These are phyloP conservation scores for Microascus cirrosus DNA, from an alignment of 2,329 filamentous ascomycete genomes.

Conservation along the genomic window DNA sequence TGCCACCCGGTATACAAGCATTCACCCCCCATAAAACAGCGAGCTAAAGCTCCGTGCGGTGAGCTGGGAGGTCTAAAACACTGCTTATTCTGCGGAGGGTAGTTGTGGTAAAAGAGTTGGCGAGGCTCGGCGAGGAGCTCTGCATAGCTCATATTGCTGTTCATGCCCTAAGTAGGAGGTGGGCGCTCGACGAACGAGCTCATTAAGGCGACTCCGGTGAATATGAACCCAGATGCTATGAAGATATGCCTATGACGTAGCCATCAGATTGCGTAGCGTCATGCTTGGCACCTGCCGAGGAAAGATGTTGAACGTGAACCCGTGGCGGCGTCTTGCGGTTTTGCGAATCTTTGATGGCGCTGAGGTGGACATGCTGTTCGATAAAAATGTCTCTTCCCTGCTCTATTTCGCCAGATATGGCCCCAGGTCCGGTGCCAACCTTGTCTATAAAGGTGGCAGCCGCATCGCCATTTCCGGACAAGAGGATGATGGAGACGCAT, in stretches of 20 bases:
- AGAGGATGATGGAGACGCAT: conserved; percentile 24
- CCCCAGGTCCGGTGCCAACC: conserved; percentile 23
- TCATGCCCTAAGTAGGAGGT: conserved; percentile 26
- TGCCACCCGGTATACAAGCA: conserved; percentile 31
- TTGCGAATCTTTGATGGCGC: conserved; percentile 29
- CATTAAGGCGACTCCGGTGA: conserved; percentile 25
- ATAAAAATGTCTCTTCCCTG: conserved; percentile 34
- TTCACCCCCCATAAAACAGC: conserved; percentile 31
- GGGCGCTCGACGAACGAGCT: conserved; percentile 26
- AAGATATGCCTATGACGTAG: conserved; percentile 28
- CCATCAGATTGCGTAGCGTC: conserved; percentile 13
- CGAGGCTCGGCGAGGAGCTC: conserved; percentile 23
- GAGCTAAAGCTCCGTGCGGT: conserved; percentile 27
- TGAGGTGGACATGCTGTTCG: conserved; percentile 33
- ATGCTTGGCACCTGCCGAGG: not conserved
- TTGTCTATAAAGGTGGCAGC: conserved; percentile 27
- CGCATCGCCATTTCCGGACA: conserved; percentile 22
- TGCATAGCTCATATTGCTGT: conserved; percentile 27
- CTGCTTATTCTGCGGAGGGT: conserved; percentile 28
- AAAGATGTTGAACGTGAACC: not conserved
- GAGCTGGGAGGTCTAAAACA: conserved; percentile 28
- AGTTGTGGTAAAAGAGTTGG: conserved; percentile 38
- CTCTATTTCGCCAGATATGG: conserved; percentile 21
- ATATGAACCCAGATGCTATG: conserved; percentile 30
- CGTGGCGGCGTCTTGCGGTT: conserved; percentile 6